A percentile compares a stretch with the other conserved stretches of the same genome.
Conservation (phyloP, 139 green algal genomes). For the Picochlorum sp. region DNA sequence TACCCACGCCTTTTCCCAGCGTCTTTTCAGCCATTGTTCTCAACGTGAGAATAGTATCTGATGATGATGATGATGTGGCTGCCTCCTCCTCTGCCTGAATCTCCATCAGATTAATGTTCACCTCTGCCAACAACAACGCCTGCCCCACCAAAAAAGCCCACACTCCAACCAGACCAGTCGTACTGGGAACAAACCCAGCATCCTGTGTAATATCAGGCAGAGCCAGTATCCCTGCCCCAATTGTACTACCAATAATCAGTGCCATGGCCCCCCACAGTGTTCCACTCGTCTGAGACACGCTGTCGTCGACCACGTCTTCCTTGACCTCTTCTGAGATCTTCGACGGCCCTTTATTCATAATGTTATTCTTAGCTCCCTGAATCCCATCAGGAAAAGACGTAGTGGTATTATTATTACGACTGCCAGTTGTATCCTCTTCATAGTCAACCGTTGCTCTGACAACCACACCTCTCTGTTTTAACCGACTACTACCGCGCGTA, state of each 20-base stretch:
- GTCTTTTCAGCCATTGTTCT: constrained; percentile 49
- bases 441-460: too few relatives aligned
- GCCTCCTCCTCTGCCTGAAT: not conserved
- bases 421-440: too few relatives aligned
- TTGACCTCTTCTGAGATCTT: not conserved
- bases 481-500: too few relatives aligned
- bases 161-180: constrained; percentile 16
- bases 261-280: constrained; percentile 39
- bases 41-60: constrained; percentile 38
- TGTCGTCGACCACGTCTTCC: not conserved
- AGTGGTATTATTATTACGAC: too few relatives aligned
- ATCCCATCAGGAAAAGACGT: too few relatives aligned
- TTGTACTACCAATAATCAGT: constrained; percentile 53
- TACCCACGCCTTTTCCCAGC: constrained; percentile 31
- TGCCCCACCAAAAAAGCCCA: constrained; percentile 50
- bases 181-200: constrained; percentile 45
- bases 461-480: too few relatives aligned
- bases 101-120: constrained; percentile 39
- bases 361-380: too few relatives aligned
- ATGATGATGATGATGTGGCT: not conserved
- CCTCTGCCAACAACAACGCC: constrained; percentile 61
- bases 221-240: constrained; percentile 61
- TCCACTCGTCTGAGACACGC: not conserved
- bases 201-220: constrained; percentile 35
- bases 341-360: too few relatives aligned